These are phyloP conservation scores for Euphorbia schlechtendalii DNA, from an alignment of 441 rosid genomes.

Conservation along the genomic window DNA sequence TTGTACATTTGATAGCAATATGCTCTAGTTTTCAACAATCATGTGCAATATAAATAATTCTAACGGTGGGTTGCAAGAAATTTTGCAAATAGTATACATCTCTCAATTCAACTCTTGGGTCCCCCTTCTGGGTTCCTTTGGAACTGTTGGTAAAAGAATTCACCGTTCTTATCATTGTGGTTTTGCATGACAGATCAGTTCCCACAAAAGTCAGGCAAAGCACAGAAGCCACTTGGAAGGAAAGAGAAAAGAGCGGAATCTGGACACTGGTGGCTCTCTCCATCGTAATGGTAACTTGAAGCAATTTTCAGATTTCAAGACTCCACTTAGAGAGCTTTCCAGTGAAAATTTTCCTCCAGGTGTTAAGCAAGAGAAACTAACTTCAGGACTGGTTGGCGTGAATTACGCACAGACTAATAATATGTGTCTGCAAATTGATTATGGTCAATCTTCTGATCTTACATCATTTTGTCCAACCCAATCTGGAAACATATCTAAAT, in stretches of 20 bases:
- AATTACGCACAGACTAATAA: too few species aligned
- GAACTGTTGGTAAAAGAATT: not conserved
- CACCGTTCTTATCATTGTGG: constrained; percentile 11
- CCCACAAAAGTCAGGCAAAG: constrained; percentile 38
- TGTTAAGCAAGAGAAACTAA: constrained; percentile 25
- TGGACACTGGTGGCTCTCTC: constrained; percentile 39
- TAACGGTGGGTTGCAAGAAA: not conserved
- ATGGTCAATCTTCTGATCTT: constrained; percentile 38
- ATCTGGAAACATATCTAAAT: too few species aligned
- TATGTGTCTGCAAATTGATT: too few species aligned
- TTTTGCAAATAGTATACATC: not conserved
- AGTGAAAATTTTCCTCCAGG: constrained; percentile 26
- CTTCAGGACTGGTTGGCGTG: constrained; percentile 24
- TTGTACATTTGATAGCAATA: not conserved
- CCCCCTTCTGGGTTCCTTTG: not conserved
- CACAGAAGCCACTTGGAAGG: constrained; percentile 33
- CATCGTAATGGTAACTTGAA: constrained; percentile 29
- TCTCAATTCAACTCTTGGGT: too few species aligned
- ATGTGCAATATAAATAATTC: not conserved
- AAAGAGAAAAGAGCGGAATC: constrained; percentile 32
- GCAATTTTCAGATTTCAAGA: constrained; percentile 29
- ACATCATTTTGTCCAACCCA: too few species aligned
- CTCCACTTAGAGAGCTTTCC: constrained; percentile 23
- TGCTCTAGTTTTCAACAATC: not conserved
- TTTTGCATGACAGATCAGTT: constrained; percentile 36